Percentiles rank a stretch among this genome's conserved stretches.
phyloP scores from a whole-genome alignment of 352 stramenopile species.

The Pythium vanterpoolii region DNA sequence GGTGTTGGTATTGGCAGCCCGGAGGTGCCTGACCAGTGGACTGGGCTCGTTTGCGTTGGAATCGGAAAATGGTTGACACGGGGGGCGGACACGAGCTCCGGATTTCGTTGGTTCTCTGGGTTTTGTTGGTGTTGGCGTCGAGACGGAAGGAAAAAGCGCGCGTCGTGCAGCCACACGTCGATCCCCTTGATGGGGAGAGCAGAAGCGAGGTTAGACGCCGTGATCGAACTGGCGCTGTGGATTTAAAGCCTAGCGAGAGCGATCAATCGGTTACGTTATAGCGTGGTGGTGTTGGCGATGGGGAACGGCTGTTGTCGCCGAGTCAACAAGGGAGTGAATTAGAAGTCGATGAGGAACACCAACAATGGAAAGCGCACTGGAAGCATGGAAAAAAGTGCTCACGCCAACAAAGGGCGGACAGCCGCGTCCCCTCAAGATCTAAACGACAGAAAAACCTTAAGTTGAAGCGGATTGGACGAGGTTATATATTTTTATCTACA shows the following conservation, averaged over 20 bases:
- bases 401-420: slow-evolving; percentile 4
- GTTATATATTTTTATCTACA: background rate
- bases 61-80: slow-evolving; percentile 15
- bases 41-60: slow-evolving; percentile 17
- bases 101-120: background rate
- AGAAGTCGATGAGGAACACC: background rate
- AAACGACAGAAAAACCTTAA: slow-evolving; percentile 11
- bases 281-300: background rate
- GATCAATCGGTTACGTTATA: too few relatives aligned
- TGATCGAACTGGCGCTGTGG: background rate
- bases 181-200: slow-evolving; percentile 3
- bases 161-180: background rate
- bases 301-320: slow-evolving; percentile 8
- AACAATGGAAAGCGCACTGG: slow-evolving; percentile 4
- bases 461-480: slow-evolving; percentile 5
- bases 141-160: slow-evolving; percentile 6
- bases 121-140: background rate
- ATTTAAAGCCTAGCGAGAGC: background rate
- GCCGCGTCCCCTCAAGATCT: slow-evolving; percentile 14
- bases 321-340: background rate
- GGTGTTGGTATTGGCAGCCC: background rate
- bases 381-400: slow-evolving; percentile 14
- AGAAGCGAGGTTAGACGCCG: background rate
- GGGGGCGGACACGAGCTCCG: background rate
- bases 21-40: too few relatives aligned